Base-by-base conservation (phyloP, 139 green algal species). In the Spirogloea muscicola region DNA sequence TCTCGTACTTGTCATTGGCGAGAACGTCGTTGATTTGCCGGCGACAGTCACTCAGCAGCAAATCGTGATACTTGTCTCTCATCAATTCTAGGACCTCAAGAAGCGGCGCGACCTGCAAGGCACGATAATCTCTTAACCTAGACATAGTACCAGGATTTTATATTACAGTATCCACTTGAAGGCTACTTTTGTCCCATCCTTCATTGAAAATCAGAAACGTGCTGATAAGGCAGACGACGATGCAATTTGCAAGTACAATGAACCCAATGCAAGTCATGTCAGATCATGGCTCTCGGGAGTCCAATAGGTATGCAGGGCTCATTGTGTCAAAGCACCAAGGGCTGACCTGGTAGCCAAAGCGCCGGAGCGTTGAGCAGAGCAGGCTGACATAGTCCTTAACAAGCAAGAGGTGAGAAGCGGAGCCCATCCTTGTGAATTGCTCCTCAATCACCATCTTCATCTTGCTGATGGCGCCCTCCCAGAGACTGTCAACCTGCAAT, bases 41-140 rank as follows among this genome's bases (percentile, higher is more conserved):
- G 29, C 70, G 70, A 34, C 60, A 43, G 25, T 80, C 72, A 40
- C 39, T 16, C 60, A 80, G 42, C 63, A 80, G 72, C 60, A 80
- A 37, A n/a, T 80, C 72, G 72, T 76, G 64, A 51, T 80, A 80
- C 64, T 80, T 80, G 48, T 80, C 72, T 2, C 72, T 21, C 64
- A 67, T 80, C 16, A 43, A 41, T 13, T 70, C 72, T 25, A 80
- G 48, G n/a, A 80, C 64, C 21, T 80, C 61, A 6, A 80, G 72
- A 21, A 80, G 49, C 36, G 72, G 62, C 34, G 65, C 34, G 41
- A 80, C 72, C 67, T 76, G 67, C 34, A 21, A 21, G 46, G 46
- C 21, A 31, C 21, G 46, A 21, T 21, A 21, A 55, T 31, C 21
- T 55, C 21, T 21, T 31, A 55, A 55, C 21, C 21, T 31, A 55